A percentile compares a stretch with the other conserved stretches of the same genome.
Conservation (phyloP, 225 moss, liverwort and hornwort genomes). For the Pseudisothecium myosuroides region DNA sequence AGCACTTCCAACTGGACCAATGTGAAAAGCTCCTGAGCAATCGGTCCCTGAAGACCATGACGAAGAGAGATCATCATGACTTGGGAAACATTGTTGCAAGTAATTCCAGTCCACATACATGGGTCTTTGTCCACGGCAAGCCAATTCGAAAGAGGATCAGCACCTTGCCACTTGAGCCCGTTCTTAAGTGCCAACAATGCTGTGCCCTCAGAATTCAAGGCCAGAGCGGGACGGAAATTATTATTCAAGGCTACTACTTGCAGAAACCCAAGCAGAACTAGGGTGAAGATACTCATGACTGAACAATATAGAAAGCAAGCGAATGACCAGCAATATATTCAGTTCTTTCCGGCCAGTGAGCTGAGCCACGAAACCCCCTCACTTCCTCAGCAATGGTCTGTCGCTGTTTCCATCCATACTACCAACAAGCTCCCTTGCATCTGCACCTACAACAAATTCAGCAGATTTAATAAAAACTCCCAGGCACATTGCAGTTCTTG, state of each 20-base stretch:
- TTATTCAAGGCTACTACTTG: conserved; percentile 2
- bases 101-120: conserved; percentile 59
- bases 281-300: conserved; percentile 15
- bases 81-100: conserved; percentile 23
- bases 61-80: conserved; percentile 32
- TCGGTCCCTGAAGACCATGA: conserved; percentile 23
- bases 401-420: neutral
- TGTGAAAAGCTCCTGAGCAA: conserved; percentile 28
- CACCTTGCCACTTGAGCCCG: conserved; percentile 19
- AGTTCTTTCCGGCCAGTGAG: neutral
- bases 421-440: neutral
- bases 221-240: neutral
- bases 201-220: conserved; percentile 25
- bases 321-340: neutral
- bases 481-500: neutral
- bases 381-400: neutral
- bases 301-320: neutral
- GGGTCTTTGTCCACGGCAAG: conserved; percentile 22
- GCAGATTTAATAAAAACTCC: neutral
- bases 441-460: neutral
- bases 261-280: conserved; percentile 8
- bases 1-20: conserved; percentile 39
- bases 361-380: neutral
- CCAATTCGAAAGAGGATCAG: conserved; percentile 51
- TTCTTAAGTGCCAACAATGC: conserved; percentile 54